Base-by-base conservation (phyloP, 2,329 filamentous ascomycete species). In the Ceratocystis albifundus region DNA sequence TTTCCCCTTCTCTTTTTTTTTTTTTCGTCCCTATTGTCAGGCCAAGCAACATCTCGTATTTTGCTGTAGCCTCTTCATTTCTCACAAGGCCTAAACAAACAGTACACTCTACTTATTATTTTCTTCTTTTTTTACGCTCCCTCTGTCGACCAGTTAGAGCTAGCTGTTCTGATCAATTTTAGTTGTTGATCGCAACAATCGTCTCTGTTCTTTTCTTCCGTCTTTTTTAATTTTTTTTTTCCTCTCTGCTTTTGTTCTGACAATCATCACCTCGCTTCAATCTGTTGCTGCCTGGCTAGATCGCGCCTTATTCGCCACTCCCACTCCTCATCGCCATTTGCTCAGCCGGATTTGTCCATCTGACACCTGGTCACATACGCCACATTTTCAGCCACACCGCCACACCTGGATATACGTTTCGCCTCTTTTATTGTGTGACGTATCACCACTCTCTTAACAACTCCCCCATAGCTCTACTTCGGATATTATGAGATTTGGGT, bases 281-380 rank as follows among this genome's bases (percentile, higher is more conserved):
- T 10, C 41, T 62, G 32, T 55, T 59, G 63, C 59, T 64, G 61
- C 63, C 66, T 65, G 65, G 45, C 59, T 59, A 44, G 50, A 61
- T 66, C 59, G 66, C 62, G 66, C 50, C 32, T 65, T 68, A 61
- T 65, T 68, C 48, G 64, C 64, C 64, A 68, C 66, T 46, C 46
- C 53, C 53, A 30, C 25, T n/a, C 44, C 53, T 57, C 65, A 62
- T 63, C 48, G 63, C 64, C 30, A 57, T 59, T 66, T 30, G 53
- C 17, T 15, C 53, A 36, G 53, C 64, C 63, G 66, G 59, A 67
- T 65, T 46, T 32, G 30, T 64, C 62, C 36, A 53, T 64, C 46
- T 36, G 25, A 46, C 45, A 63, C 45, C 61, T 48, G 61, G 41
- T 36, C 44, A 62, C 61, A 36, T 44, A 62, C 41, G 36, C 8